Evolutionary conservation across 352 stramenopile genomes (phyloP), one percentile per base, ranked within the genome.

Genomic region (Plasmopara viticola): DNA sequence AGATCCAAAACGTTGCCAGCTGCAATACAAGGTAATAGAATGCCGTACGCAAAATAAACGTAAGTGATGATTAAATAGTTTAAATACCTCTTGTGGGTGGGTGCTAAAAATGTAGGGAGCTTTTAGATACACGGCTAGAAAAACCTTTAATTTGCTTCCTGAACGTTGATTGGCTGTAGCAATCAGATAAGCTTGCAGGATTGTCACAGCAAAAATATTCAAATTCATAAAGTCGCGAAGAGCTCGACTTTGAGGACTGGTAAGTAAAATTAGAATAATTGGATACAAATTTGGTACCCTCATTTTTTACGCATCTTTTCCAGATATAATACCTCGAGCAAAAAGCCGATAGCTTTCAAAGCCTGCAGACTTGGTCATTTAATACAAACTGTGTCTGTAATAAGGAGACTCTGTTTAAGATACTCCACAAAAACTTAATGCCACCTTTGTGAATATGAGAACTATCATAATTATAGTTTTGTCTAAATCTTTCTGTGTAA

Each of bases 31-130:
- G 87, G 83, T 44, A 91, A 48, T 9, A 84, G 82, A 42, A 96
- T 78, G 48, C 87, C 81, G 55, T 95, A 95, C 6, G 78, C 78
- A 48, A 94, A 94, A 64, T 77, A 93, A 44, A 95, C 51, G 58
- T 95, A 96, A 51, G 80, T 94, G 56, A 96, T 83, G 51, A 96
- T 86, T 28, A 96, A 60, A 56, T 95, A 96, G n/a, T n/a, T n/a
- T n/a, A n/a, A n/a, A n/a, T n/a, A n/a, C n/a, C n/a, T n/a, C n/a
- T n/a, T n/a, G n/a, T 96, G 87, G 20, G 87, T 95, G 13, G 87
- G 87, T 9, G 85, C 73, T 56, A 93, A 90, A n/a, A n/a, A n/a
- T n/a, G n/a, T n/a, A n/a, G n/a, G n/a, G n/a, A n/a, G n/a, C n/a
- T n/a, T n/a, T n/a, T n/a, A n/a, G n/a, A n/a, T n/a, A n/a, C n/a